phyloP scores from a whole-genome alignment of 148 eudicot genomes.

The Heliamphora exappendiculata region DNA sequence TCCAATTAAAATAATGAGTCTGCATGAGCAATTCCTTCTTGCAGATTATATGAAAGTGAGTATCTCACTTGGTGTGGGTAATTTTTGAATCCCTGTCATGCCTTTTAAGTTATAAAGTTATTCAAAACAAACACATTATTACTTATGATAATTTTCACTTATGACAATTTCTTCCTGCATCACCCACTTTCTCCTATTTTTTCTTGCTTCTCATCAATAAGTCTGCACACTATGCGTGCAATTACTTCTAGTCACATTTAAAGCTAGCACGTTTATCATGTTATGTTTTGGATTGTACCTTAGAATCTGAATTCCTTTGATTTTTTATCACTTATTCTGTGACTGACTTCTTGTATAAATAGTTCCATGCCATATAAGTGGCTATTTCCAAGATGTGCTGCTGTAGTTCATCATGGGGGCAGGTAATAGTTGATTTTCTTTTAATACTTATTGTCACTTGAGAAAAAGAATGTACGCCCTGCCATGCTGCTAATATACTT shows the following conservation, averaged over 20 bases:
- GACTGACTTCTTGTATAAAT: conserved; percentile 3
- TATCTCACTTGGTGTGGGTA: too few species aligned
- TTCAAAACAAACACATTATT: too few species aligned
- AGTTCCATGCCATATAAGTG: conserved; percentile 77
- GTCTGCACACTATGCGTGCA: too few species aligned
- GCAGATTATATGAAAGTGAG: too few species aligned
- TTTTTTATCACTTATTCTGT: not conserved
- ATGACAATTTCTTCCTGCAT: too few species aligned
- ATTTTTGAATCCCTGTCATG: too few species aligned
- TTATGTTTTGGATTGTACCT: not conserved
- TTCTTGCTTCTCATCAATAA: too few species aligned
- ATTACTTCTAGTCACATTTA: not conserved
- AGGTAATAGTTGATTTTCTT: conserved; percentile 32
- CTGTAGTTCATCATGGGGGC: conserved; percentile 92
- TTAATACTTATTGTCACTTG: not conserved
- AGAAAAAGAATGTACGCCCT: not conserved
- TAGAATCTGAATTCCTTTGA: not conserved
- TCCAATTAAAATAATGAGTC: too few species aligned
- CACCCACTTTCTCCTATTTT: too few species aligned
- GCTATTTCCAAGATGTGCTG: conserved; percentile 78
- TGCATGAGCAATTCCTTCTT: too few species aligned
- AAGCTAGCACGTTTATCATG: not conserved
- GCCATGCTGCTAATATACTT: conserved; percentile 6
- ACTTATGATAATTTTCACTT: too few species aligned
- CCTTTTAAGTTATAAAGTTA: too few species aligned